Conservation (phyloP, 2,329 filamentous ascomycete genomes). For the Curvularia sp. region DNA sequence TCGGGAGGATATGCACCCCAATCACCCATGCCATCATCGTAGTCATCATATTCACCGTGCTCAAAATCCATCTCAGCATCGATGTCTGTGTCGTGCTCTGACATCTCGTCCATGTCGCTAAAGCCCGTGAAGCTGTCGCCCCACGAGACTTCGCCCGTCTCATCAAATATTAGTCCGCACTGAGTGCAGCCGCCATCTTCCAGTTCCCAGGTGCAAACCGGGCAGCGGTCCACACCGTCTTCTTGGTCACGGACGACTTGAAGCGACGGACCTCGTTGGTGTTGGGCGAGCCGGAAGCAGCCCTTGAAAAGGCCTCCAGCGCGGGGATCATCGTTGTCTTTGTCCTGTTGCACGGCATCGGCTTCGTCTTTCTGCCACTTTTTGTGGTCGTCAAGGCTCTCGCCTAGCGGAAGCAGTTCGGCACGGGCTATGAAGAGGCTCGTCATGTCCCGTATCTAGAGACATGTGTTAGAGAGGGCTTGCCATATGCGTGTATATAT, state of each 20-base stretch:
- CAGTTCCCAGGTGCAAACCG: conserved; percentile 68
- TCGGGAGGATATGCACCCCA: conserved; percentile 44
- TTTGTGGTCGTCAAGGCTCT: conserved; percentile 68
- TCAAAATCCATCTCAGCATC: conserved; percentile 55
- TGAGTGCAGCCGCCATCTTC: conserved; percentile 65
- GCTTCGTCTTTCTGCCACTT: conserved; percentile 66
- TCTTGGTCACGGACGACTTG: conserved; percentile 61
- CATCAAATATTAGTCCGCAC: conserved; percentile 62
- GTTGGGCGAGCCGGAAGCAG: conserved; percentile 56
- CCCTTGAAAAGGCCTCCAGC: conserved; percentile 70
- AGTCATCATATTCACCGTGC: conserved; percentile 45
- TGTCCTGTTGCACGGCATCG: conserved; percentile 66
- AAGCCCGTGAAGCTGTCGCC: conserved; percentile 52
- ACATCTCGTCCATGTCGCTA: conserved; percentile 56
- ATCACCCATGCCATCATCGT: conserved; percentile 41
- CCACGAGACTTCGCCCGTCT: conserved; percentile 53
- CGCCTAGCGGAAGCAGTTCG: conserved; percentile 68
- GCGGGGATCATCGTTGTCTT: conserved; percentile 57
- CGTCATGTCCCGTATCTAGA: conserved; percentile 69
- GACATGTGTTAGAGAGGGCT: conserved; percentile 5
- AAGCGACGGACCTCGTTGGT: conserved; percentile 34
- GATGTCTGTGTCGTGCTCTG: conserved; percentile 49
- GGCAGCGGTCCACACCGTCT: conserved; percentile 69
- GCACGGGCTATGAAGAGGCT: conserved; percentile 66
- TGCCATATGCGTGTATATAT: background rate